These are phyloP conservation scores for Leishmania tarentolae DNA, from an alignment of 208 protist genomes.

Conservation along the genomic window DNA sequence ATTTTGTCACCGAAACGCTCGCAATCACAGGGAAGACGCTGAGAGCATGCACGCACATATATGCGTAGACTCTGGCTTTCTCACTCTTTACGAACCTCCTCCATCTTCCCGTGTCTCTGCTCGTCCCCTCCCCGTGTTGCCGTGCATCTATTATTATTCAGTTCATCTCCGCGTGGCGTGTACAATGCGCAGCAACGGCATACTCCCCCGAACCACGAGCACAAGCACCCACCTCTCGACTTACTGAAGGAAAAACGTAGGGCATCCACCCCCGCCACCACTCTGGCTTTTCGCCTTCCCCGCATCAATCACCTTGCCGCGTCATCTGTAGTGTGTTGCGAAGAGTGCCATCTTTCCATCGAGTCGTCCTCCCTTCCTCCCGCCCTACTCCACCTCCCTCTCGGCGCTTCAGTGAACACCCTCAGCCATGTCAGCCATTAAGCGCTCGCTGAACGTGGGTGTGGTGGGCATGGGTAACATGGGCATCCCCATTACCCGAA, in stretches of 20 bases:
- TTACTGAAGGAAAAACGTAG: not conserved
- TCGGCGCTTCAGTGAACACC: not conserved
- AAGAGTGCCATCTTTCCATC: not conserved
- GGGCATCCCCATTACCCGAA: conserved; percentile 83
- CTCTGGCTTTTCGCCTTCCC: not conserved
- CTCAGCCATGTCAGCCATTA: conserved; percentile 43
- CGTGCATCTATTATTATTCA: not conserved
- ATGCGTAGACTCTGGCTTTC: not conserved
- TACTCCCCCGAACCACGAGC: not conserved
- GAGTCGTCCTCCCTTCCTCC: not conserved
- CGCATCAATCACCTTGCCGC: not conserved
- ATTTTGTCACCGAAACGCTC: not conserved
- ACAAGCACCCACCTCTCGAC: not conserved
- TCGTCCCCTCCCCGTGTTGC: not conserved
- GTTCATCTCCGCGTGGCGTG: not conserved
- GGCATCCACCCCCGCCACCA: not conserved
- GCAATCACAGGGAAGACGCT: not conserved
- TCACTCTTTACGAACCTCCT: not conserved
- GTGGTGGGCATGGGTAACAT: conserved; percentile 89
- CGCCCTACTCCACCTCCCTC: not conserved
- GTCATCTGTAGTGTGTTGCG: conserved; percentile 3
- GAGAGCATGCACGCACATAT: not conserved
- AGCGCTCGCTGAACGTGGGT: conserved; percentile 88
- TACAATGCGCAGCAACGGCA: not conserved
- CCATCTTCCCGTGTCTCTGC: not conserved